Conservation (phyloP, 345 rosid genomes). For the rapeseed (Brassica napus) region DNA sequence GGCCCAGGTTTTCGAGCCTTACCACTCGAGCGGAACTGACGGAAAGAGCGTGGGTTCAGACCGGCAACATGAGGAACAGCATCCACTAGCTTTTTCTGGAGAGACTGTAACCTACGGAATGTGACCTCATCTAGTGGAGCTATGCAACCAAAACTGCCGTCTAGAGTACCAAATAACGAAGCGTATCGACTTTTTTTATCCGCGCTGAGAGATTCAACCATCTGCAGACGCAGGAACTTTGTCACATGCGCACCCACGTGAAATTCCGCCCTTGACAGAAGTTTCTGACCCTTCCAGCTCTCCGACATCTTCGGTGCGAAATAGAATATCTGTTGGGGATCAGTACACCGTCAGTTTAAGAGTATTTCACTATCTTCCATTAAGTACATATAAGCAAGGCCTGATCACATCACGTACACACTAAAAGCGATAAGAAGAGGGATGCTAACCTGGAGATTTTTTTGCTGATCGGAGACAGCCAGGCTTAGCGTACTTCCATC, state of each 20-base stretch:
- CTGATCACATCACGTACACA: not conserved
- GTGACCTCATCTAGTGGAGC: constrained; percentile 95
- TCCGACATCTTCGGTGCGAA: constrained; percentile 94
- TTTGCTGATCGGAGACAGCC: constrained; percentile 90
- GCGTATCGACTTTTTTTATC: constrained; percentile 95
- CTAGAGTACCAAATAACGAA: constrained; percentile 82
- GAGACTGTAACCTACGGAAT: constrained; percentile 88
- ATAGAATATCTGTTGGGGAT: constrained; percentile 69
- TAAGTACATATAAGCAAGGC: not conserved
- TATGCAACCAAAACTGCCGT: constrained; percentile 89
- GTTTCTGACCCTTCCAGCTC: constrained; percentile 98
- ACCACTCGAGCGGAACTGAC: constrained; percentile 77
- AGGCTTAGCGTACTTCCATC: constrained; percentile 96
- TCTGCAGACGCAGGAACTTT: constrained; percentile 87
- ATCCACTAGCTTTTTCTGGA: constrained; percentile 88
- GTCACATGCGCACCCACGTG: constrained; percentile 89
- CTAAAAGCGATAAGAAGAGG: constrained; percentile 9
- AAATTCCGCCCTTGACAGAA: constrained; percentile 93
- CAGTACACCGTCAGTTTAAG: not conserved
- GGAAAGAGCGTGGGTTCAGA: constrained; percentile 88
- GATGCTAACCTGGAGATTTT: constrained; percentile 47
- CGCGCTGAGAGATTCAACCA: constrained; percentile 67
- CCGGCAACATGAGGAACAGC: constrained; percentile 94
- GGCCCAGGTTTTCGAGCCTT: constrained; percentile 94
- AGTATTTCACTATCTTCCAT: constrained; percentile 20